Conservation (phyloP, 1,139 yeast species). For the Tardiomyces digboiensis region DNA sequence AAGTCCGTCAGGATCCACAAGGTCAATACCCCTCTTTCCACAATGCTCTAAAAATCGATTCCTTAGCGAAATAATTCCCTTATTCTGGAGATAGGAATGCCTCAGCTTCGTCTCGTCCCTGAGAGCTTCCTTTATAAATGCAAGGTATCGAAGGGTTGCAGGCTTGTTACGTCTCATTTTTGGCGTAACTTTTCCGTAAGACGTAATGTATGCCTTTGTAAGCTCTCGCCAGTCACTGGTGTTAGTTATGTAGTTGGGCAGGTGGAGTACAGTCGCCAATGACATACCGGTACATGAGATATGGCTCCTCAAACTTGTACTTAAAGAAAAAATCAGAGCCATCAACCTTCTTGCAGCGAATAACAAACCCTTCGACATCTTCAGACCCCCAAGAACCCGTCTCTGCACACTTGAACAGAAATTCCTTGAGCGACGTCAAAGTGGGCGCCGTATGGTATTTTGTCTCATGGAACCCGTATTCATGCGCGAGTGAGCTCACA, state of each 20-base stretch:
- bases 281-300: conserved; percentile 82
- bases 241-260: too few species aligned
- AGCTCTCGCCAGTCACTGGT: conserved; percentile 85
- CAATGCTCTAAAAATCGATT: conserved; percentile 40
- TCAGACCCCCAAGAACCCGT: conserved; percentile 63
- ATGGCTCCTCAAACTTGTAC: conserved; percentile 93
- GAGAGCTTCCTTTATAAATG: neutral
- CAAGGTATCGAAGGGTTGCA: neutral
- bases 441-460: conserved; percentile 35
- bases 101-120: neutral
- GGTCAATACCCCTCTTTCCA: neutral
- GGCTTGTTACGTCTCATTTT: neutral
- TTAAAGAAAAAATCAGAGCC: conserved; percentile 67
- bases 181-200: neutral
- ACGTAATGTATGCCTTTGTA: conserved; percentile 49
- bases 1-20: conserved; percentile 1
- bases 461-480: conserved; percentile 59
- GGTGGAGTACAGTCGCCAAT: too few species aligned
- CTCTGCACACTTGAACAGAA: conserved; percentile 47
- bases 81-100: conserved; percentile 28
- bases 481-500: conserved; percentile 50
- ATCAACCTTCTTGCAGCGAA: conserved; percentile 42
- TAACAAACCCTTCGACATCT: conserved; percentile 91
- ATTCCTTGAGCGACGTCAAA: conserved; percentile 35
- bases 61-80: conserved; percentile 69